A percentile compares a stretch with the other conserved stretches of the same genome.
These are phyloP conservation scores for Salvia miltiorrhiza DNA, from an alignment of 257 asterid species.

Conservation along the genomic window DNA sequence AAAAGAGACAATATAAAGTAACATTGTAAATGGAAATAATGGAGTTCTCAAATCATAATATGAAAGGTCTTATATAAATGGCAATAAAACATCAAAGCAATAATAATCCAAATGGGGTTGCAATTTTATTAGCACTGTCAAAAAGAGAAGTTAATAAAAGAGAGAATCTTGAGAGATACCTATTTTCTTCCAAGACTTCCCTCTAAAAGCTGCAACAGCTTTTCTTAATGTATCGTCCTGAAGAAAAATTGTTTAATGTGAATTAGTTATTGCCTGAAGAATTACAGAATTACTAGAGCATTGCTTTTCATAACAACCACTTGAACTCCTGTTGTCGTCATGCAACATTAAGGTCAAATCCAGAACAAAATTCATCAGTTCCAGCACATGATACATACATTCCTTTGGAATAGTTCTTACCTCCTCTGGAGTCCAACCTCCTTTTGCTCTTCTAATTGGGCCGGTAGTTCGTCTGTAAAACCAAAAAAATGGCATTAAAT, in stretches of 20 bases:
- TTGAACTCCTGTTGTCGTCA: background rate
- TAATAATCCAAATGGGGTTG: slow-evolving; percentile 12
- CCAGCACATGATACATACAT: slow-evolving; percentile 15
- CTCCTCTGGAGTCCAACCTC: slow-evolving; percentile 99
- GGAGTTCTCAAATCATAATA: slow-evolving; percentile 1
- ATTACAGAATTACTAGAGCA: background rate
- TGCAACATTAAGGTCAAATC: slow-evolving; percentile 10
- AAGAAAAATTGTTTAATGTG: slow-evolving; percentile 14
- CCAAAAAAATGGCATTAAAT: slow-evolving; percentile 14
- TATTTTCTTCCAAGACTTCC: slow-evolving; percentile 98
- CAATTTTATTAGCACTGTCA: background rate
- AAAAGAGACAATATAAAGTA: slow-evolving; percentile 9
- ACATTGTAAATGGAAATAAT: background rate
- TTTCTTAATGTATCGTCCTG: slow-evolving; percentile 80
- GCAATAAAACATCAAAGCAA: slow-evolving; percentile 1
- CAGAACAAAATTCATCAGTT: background rate
- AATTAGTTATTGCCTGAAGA: background rate
- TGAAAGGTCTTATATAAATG: background rate
- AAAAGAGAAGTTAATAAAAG: slow-evolving; percentile 13
- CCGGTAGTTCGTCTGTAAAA: slow-evolving; percentile 85
- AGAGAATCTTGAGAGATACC: slow-evolving; percentile 39
- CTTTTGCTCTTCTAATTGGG: slow-evolving; percentile 98
- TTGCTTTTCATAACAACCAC: slow-evolving; percentile 1
- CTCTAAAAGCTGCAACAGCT: slow-evolving; percentile 79
- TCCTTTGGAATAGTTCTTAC: slow-evolving; percentile 34